These are phyloP conservation scores for Vanrija humicola DNA, from an alignment of 1,284 basidiomycete species.

Conservation along the genomic window DNA sequence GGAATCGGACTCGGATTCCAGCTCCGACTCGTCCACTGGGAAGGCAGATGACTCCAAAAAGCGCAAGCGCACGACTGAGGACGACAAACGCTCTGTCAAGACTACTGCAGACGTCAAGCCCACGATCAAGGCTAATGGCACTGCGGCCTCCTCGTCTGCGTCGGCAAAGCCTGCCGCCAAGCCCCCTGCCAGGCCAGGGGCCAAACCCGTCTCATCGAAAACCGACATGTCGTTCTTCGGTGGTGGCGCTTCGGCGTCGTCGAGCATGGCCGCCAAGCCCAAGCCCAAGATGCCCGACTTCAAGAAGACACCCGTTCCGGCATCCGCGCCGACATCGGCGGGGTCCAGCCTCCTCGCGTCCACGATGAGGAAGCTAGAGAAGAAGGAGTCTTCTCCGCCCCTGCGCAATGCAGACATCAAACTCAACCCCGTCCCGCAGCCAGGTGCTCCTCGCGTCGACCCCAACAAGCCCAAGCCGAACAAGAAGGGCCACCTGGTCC, in stretches of 20 bases:
- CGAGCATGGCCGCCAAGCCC: slow-evolving; percentile 15
- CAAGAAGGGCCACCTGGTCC: slow-evolving; percentile 29
- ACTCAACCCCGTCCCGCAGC: not conserved
- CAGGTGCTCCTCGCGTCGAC: not conserved
- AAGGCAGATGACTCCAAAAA: slow-evolving; percentile 2
- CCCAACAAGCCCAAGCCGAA: slow-evolving; percentile 23
- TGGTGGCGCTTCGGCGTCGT: slow-evolving; percentile 6
- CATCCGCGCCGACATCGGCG: not conserved
- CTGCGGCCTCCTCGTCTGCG: not conserved
- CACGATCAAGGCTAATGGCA: not conserved
- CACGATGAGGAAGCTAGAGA: slow-evolving; percentile 13
- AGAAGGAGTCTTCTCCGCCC: slow-evolving; percentile 5
- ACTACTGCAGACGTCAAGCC: slow-evolving; percentile 2
- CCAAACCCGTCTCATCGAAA: not conserved
- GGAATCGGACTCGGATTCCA: slow-evolving; percentile 2
- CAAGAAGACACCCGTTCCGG: slow-evolving; percentile 19
- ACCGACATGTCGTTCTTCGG: slow-evolving; percentile 38
- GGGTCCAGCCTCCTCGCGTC: slow-evolving; percentile 3
- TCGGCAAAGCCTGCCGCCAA: not conserved
- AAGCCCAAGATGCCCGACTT: slow-evolving; percentile 23
- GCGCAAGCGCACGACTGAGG: slow-evolving; percentile 18
- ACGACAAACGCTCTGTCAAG: not conserved
- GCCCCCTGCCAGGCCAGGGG: not conserved
- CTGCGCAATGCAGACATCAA: not conserved
- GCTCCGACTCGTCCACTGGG: not conserved